These are phyloP conservation scores for Nepenthes gracilis DNA, from an alignment of 148 eudicot species.

Conservation along the genomic window DNA sequence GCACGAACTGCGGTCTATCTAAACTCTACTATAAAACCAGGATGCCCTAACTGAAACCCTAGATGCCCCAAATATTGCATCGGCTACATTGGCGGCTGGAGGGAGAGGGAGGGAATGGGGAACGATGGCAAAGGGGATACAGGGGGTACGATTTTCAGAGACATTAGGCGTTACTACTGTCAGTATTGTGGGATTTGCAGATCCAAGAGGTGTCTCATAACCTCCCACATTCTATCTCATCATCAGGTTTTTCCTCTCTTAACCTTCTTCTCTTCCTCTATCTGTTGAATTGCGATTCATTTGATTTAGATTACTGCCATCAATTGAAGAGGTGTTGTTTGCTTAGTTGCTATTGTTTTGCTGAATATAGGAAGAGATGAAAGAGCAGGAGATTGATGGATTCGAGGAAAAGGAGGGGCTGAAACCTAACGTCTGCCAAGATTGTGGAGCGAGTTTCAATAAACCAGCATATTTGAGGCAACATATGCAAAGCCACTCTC, in stretches of 20 bases:
- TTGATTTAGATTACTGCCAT: background rate
- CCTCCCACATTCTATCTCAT: conserved; percentile 27
- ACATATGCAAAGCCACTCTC: conserved; percentile 77
- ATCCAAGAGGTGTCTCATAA: conserved; percentile 44
- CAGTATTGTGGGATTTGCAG: conserved; percentile 50
- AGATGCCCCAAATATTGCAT: background rate
- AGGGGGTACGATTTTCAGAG: conserved; percentile 45
- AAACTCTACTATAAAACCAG: too few species aligned
- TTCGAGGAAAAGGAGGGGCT: conserved; percentile 15
- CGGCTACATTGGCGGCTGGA: background rate
- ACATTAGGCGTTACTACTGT: conserved; percentile 70
- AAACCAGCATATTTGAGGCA: conserved; percentile 93
- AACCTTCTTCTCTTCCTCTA: background rate
- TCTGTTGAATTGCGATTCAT: background rate
- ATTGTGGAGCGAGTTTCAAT: conserved; percentile 57
- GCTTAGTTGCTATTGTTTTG: background rate
- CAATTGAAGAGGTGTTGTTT: background rate
- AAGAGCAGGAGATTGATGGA: conserved; percentile 12
- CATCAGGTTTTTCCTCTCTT: conserved; percentile 27
- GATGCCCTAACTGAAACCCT: conserved; percentile 2
- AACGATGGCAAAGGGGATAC: background rate
- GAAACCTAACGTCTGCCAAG: conserved; percentile 46
- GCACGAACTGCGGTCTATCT: too few species aligned
- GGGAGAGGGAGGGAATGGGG: conserved; percentile 9
- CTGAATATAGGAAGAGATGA: conserved; percentile 35